A percentile compares a stretch with the other conserved stretches of the same genome.
Conservation (phyloP, 2,329 filamentous ascomycete species). For the Fusarium xyrophilum region DNA sequence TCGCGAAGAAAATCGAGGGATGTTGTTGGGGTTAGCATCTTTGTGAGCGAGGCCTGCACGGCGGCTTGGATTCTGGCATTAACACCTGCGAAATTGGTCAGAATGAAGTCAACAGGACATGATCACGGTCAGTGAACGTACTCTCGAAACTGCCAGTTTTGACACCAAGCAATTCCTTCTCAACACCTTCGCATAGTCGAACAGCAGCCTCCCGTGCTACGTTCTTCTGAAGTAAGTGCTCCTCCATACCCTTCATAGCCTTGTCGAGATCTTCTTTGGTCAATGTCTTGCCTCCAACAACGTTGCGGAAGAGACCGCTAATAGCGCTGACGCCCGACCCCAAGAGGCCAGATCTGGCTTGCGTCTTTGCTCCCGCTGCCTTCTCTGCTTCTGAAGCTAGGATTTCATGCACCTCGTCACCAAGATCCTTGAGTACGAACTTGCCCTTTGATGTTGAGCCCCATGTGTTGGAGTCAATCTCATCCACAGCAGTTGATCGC, state of each 20-base stretch:
- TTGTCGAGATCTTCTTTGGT: constrained; percentile 89
- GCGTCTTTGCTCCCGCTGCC: constrained; percentile 54
- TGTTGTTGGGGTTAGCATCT: constrained; percentile 94
- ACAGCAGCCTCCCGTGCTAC: constrained; percentile 93
- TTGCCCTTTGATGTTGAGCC: constrained; percentile 87
- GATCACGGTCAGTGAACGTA: constrained; percentile 32
- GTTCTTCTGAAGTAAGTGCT: constrained; percentile 93
- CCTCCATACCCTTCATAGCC: constrained; percentile 94
- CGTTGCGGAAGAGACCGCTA: constrained; percentile 88
- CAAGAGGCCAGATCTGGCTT: constrained; percentile 69
- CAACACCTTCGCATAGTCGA: constrained; percentile 87
- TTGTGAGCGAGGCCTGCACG: constrained; percentile 90
- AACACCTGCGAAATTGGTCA: constrained; percentile 59
- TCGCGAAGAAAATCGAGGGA: constrained; percentile 94
- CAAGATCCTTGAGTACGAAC: constrained; percentile 91
- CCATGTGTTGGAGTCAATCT: constrained; percentile 81
- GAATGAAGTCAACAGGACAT: neutral
- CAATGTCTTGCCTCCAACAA: constrained; percentile 91
- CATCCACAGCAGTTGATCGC: constrained; percentile 69
- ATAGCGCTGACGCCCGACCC: constrained; percentile 83
- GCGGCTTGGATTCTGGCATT: constrained; percentile 82
- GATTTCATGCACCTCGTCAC: constrained; percentile 91
- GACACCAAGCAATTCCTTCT: constrained; percentile 85
- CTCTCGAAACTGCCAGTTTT: constrained; percentile 93
- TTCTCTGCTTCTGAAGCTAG: constrained; percentile 76